Evolutionary conservation across 768 basidiomycete species (phyloP).

Genomic region (Imleria badia): DNA sequence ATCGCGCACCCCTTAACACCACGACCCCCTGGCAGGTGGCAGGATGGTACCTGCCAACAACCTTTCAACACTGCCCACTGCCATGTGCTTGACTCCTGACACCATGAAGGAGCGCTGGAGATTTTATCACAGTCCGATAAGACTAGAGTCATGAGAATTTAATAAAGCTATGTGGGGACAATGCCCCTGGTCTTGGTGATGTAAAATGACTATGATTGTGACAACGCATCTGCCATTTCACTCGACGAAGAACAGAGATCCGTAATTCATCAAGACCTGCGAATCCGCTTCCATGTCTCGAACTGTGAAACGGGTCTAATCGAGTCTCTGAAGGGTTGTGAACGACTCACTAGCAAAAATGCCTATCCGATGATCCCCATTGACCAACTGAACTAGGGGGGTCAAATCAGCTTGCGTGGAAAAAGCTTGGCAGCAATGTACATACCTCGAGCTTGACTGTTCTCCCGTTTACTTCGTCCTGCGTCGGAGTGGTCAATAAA

Average conservation of each 20-base stretch:
- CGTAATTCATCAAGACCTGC: slow-evolving; percentile 62
- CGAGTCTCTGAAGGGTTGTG: too few species aligned
- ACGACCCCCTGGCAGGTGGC: not conserved
- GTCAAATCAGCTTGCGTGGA: not conserved
- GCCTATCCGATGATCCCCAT: slow-evolving; percentile 68
- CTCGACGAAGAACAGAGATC: slow-evolving; percentile 43
- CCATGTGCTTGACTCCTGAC: not conserved
- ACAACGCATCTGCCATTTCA: not conserved
- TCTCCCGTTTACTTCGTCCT: slow-evolving; percentile 28
- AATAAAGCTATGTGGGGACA: slow-evolving; percentile 1
- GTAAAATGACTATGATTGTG: not conserved
- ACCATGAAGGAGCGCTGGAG: not conserved
- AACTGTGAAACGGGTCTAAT: slow-evolving; percentile 27
- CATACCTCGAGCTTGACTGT: slow-evolving; percentile 51
- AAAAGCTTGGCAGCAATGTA: slow-evolving; percentile 23
- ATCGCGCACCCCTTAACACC: not conserved
- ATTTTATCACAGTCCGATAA: not conserved
- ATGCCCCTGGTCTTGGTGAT: not conserved
- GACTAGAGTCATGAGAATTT: not conserved
- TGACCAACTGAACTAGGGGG: slow-evolving; percentile 53
- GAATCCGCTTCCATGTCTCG: slow-evolving; percentile 40
- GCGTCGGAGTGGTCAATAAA: slow-evolving; percentile 60
- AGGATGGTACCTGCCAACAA: not conserved
- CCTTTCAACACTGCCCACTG: not conserved
- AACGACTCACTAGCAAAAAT: slow-evolving; percentile 37